phyloP scores from a whole-genome alignment of 352 stramenopile species.

The Phytophthora pisi region DNA sequence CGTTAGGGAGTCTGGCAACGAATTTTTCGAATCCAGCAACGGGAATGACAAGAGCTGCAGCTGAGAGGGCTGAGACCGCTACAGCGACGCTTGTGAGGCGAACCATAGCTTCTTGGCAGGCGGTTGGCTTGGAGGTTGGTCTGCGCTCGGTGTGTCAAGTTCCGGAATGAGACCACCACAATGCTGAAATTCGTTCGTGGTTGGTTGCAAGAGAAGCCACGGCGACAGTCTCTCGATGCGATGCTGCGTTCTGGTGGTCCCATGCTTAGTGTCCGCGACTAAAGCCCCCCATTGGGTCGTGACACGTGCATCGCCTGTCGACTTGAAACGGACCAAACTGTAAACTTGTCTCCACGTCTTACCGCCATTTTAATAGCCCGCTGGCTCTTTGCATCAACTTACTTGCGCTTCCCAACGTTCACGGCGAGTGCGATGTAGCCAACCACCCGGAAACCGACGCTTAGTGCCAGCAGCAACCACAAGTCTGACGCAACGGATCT shows the following conservation, averaged over 20 bases:
- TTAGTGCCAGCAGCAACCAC: slow-evolving; percentile 33
- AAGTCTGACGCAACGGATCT: slow-evolving; percentile 32
- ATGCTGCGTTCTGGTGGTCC: background rate
- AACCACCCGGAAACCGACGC: slow-evolving; percentile 35
- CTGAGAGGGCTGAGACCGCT: background rate
- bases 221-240: too few relatives aligned
- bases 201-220: background rate
- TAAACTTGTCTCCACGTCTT: background rate
- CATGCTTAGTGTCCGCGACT: background rate
- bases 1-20: slow-evolving; percentile 20
- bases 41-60: background rate
- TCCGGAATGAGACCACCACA: background rate
- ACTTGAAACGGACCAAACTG: background rate
- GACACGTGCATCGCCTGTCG: background rate
- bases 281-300: background rate
- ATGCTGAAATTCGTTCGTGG: background rate
- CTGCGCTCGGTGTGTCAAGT: background rate
- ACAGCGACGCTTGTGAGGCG: background rate
- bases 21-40: background rate
- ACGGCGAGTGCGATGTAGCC: slow-evolving; percentile 37
- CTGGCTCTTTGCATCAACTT: background rate
- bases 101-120: background rate
- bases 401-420: slow-evolving; percentile 32
- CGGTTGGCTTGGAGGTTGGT: background rate
- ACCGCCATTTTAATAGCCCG: background rate